Evolutionary conservation across 495 filamentous ascomycete genomes (phyloP).

Genomic region (Neurospora africana): DNA sequence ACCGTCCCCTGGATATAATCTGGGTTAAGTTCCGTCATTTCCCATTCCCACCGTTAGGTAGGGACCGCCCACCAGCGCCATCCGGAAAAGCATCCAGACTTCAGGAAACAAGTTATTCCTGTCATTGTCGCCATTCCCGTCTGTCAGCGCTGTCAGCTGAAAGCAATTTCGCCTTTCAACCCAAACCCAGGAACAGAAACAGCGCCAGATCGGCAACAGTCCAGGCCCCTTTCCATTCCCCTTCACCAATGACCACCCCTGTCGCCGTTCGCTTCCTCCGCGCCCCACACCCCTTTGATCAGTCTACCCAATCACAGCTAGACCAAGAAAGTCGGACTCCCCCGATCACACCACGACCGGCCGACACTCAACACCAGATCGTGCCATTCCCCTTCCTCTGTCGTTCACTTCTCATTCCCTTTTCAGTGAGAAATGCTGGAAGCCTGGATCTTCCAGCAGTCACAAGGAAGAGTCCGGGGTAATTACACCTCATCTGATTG

Average conservation of each 20-base stretch:
- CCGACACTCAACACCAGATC: slow-evolving; percentile 4
- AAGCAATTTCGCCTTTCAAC: neutral
- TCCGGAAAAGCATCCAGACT: neutral
- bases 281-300: neutral
- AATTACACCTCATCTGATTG: neutral
- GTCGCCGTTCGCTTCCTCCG: neutral
- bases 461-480: neutral
- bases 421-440: neutral
- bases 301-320: neutral
- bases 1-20: neutral
- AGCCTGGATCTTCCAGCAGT: neutral
- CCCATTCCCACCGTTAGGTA: neutral
- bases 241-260: neutral
- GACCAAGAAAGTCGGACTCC: slow-evolving; percentile 1
- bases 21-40: neutral
- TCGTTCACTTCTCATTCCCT: neutral
- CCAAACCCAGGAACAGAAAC: neutral
- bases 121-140: neutral
- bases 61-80: neutral
- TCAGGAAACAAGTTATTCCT: neutral
- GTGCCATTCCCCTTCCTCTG: neutral
- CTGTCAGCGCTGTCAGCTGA: neutral
- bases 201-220: neutral
- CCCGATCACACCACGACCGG: slow-evolving; percentile 11
- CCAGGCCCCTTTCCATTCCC: neutral